Conservation (phyloP, 805 yeast species). For the Brettanomyces sp. region DNA sequence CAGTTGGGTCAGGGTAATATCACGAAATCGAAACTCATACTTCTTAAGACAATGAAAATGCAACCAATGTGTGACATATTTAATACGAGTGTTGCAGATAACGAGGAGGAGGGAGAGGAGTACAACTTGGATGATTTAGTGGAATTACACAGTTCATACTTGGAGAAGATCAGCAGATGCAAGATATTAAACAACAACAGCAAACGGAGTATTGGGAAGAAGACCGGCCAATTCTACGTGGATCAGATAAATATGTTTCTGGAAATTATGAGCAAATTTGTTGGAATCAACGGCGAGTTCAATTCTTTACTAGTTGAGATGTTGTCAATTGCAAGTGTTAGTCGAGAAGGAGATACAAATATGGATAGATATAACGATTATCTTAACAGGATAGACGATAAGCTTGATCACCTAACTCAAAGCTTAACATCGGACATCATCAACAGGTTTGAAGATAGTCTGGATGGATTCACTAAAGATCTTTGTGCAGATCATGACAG, state of each 20-base stretch:
- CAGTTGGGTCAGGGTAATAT: slow-evolving; percentile 6
- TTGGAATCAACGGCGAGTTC: slow-evolving; percentile 28
- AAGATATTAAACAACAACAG: slow-evolving; percentile 24
- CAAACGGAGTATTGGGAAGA: slow-evolving; percentile 22
- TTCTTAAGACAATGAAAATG: not conserved
- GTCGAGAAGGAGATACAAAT: slow-evolving; percentile 15
- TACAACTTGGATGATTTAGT: slow-evolving; percentile 44
- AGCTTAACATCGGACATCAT: slow-evolving; percentile 31
- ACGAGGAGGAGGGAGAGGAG: not conserved
- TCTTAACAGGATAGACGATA: slow-evolving; percentile 11
- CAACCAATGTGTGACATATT: not conserved
- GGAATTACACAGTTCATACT: slow-evolving; percentile 23
- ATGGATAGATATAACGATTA: slow-evolving; percentile 16
- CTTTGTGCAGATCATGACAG: slow-evolving; percentile 42
- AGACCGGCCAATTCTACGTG: slow-evolving; percentile 32
- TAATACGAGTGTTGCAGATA: not conserved
- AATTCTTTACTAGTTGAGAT: slow-evolving; percentile 26
- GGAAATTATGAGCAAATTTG: slow-evolving; percentile 30
- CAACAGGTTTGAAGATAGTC: slow-evolving; percentile 33
- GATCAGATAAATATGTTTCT: slow-evolving; percentile 31
- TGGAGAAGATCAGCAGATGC: slow-evolving; percentile 28
- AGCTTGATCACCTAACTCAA: slow-evolving; percentile 29
- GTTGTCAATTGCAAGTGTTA: slow-evolving; percentile 14
- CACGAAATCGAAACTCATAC: not conserved
- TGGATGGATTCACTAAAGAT: slow-evolving; percentile 35